Conservation (phyloP, 306 rosid species). For the Sesbania bispinosa region DNA sequence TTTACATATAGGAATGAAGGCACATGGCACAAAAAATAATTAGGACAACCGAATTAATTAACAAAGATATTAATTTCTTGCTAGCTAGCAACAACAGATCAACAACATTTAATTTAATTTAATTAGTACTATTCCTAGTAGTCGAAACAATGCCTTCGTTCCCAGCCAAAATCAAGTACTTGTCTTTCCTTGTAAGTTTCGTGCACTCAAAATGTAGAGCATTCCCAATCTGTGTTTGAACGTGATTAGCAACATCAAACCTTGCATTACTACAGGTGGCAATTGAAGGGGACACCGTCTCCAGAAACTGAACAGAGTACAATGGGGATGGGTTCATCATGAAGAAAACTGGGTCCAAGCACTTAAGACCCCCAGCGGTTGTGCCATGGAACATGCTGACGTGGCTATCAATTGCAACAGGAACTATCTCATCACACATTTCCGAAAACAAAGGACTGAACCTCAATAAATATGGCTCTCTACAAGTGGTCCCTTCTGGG, state of each 20-base stretch:
- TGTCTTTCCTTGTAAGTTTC: slow-evolving; percentile 59
- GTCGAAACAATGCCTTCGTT: slow-evolving; percentile 54
- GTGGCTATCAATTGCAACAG: slow-evolving; percentile 49
- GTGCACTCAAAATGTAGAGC: slow-evolving; percentile 65
- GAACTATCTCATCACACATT: slow-evolving; percentile 35
- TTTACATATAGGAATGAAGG: too few relatives aligned
- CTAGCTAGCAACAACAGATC: too few relatives aligned
- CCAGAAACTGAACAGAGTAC: slow-evolving; percentile 40
- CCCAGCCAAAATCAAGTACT: slow-evolving; percentile 68
- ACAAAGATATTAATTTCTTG: too few relatives aligned
- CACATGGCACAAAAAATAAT: too few relatives aligned
- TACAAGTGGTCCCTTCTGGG: slow-evolving; percentile 82
- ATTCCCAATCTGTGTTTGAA: slow-evolving; percentile 47
- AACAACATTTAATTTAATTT: too few relatives aligned
- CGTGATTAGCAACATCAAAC: slow-evolving; percentile 60
- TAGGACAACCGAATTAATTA: too few relatives aligned
- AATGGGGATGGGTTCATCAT: slow-evolving; percentile 57
- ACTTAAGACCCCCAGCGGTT: slow-evolving; percentile 72
- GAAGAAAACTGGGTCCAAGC: slow-evolving; percentile 67
- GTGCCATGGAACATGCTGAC: slow-evolving; percentile 77
- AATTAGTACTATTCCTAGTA: too few relatives aligned
- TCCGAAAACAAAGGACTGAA: slow-evolving; percentile 73
- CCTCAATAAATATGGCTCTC: slow-evolving; percentile 66
- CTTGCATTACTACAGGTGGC: slow-evolving; percentile 1
- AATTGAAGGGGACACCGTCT: slow-evolving; percentile 9